phyloP scores from a whole-genome alignment of 1,139 yeast genomes.

The Hanseniaspora sp. region DNA sequence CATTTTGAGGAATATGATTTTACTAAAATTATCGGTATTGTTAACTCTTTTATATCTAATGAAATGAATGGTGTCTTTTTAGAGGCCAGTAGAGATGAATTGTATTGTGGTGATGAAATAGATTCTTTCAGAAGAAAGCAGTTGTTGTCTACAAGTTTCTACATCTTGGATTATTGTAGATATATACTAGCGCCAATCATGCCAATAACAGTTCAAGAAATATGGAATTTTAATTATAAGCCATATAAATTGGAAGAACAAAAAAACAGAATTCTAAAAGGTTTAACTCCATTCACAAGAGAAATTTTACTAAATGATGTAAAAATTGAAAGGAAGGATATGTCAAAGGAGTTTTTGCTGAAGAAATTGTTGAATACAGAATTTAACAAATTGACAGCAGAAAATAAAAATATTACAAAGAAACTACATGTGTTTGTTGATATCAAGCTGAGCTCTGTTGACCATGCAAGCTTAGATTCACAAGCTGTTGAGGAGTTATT shows the following conservation, averaged over 20 bases:
- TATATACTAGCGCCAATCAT: conserved; percentile 67
- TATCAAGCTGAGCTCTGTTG: conserved; percentile 27
- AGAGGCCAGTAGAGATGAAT: conserved; percentile 72
- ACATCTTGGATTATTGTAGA: conserved; percentile 51
- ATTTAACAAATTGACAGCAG: conserved; percentile 2
- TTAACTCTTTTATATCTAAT: conserved; percentile 63
- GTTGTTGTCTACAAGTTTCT: conserved; percentile 59
- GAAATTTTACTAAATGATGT: conserved; percentile 29
- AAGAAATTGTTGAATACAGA: conserved; percentile 23
- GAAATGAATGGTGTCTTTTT: conserved; percentile 75
- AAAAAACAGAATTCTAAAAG: conserved; percentile 2
- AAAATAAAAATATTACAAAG: conserved; percentile 41
- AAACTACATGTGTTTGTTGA: conserved; percentile 50
- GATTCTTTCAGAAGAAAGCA: conserved; percentile 46
- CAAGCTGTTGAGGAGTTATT: conserved; percentile 1
- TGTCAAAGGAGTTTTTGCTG: conserved; percentile 24
- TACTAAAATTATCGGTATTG: conserved; percentile 48
- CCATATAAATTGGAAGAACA: conserved; percentile 21
- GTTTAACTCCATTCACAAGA: conserved; percentile 32
- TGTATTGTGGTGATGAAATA: conserved; percentile 52
- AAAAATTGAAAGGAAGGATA: conserved; percentile 26
- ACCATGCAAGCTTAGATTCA: neutral
- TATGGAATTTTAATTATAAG: conserved; percentile 44
- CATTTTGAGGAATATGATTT: conserved; percentile 53
- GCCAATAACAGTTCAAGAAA: conserved; percentile 80